A percentile compares a stretch with the other conserved stretches of the same genome.
phyloP scores from a whole-genome alignment of 2,329 filamentous ascomycete genomes.

The Knufia fluminis region DNA sequence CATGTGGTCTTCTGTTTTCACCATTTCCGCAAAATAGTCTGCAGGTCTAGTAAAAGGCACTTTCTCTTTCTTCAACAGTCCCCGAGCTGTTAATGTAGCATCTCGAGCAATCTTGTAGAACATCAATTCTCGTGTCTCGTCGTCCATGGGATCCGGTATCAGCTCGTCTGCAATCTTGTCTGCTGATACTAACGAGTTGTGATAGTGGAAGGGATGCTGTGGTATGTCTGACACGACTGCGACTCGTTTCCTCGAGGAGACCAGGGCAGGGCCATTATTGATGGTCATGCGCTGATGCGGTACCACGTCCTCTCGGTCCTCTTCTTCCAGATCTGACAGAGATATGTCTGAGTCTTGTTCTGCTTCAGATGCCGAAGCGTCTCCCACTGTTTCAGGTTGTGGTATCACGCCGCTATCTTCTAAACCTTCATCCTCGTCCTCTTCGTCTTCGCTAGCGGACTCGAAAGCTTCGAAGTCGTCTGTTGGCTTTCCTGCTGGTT shows the following conservation, averaged over 20 bases:
- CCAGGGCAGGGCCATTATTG: conserved; percentile 88
- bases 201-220: conserved; percentile 67
- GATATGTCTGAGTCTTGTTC: conserved; percentile 80
- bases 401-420: conserved; percentile 27
- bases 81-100: conserved; percentile 63
- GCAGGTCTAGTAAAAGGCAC: conserved; percentile 78
- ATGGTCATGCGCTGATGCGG: conserved; percentile 90
- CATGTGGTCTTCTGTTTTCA: conserved; percentile 98
- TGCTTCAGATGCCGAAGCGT: conserved; percentile 53
- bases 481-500: conserved; percentile 3
- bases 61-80: conserved; percentile 69
- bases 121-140: conserved; percentile 81
- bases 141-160: conserved; percentile 79
- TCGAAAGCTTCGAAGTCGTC: conserved; percentile 13
- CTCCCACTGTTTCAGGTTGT: conserved; percentile 31
- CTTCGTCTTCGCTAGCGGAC: conserved; percentile 7
- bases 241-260: conserved; percentile 63
- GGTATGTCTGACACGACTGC: conserved; percentile 53
- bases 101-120: conserved; percentile 86
- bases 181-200: conserved; percentile 65
- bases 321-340: conserved; percentile 72
- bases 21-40: conserved; percentile 98
- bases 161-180: conserved; percentile 47
- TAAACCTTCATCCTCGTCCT: conserved; percentile 13
- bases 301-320: conserved; percentile 76